A percentile compares a stretch with the other conserved stretches of the same genome.
Conservation (phyloP, 805 yeast species). For the Wickerhamiella qilinensis region DNA sequence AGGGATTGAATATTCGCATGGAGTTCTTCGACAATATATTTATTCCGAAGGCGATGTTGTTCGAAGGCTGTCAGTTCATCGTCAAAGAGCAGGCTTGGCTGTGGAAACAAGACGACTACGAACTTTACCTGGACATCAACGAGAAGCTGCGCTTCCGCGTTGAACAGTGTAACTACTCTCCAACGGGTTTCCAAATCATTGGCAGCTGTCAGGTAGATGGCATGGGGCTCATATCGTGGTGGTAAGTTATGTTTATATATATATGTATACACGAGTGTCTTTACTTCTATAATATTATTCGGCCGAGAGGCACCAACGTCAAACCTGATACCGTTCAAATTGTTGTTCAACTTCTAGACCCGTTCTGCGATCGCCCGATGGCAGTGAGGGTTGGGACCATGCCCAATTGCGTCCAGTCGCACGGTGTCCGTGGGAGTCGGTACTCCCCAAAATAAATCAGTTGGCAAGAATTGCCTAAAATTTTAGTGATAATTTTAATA, state of each 20-base stretch:
- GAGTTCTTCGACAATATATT: slow-evolving; percentile 87
- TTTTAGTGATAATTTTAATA: too few relatives aligned
- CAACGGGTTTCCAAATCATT: slow-evolving; percentile 69
- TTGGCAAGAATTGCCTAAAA: too few relatives aligned
- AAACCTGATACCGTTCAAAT: too few relatives aligned
- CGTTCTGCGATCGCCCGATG: too few relatives aligned
- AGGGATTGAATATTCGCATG: slow-evolving; percentile 70
- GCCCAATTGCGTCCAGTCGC: too few relatives aligned
- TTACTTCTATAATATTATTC: too few relatives aligned
- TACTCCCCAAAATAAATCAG: too few relatives aligned
- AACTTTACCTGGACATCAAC: slow-evolving; percentile 70
- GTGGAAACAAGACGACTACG: slow-evolving; percentile 64
- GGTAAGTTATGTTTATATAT: slow-evolving; percentile 35
- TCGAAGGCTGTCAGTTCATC: slow-evolving; percentile 53
- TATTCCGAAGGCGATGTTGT: slow-evolving; percentile 67
- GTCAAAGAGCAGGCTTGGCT: slow-evolving; percentile 87
- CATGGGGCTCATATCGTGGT: slow-evolving; percentile 93
- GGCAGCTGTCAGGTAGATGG: slow-evolving; percentile 94
- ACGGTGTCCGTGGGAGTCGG: too few relatives aligned
- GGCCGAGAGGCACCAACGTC: too few relatives aligned
- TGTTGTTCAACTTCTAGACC: too few relatives aligned
- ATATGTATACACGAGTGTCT: background rate
- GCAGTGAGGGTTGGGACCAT: too few relatives aligned
- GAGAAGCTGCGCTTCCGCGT: slow-evolving; percentile 85
- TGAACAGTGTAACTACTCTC: slow-evolving; percentile 63